Evolutionary conservation across 2,329 filamentous ascomycete genomes (phyloP).

Genomic region (Verticillium longisporum): DNA sequence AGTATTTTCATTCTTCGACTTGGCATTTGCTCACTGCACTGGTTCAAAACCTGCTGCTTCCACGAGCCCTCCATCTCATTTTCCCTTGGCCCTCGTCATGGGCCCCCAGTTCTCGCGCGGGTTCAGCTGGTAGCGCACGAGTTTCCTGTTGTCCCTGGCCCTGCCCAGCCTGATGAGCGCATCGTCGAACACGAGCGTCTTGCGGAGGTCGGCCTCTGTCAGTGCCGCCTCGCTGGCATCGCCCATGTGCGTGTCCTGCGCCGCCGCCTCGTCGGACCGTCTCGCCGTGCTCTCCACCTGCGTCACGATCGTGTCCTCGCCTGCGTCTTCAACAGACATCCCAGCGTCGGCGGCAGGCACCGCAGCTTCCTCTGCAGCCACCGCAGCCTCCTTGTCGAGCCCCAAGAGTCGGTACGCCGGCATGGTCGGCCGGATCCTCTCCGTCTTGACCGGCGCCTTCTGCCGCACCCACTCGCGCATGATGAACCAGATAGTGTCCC

Average conservation of each 20-base stretch:
- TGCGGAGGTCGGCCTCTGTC: conserved; percentile 37
- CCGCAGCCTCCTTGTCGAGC: conserved; percentile 25
- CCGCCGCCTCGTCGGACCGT: conserved; percentile 19
- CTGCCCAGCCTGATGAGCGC: conserved; percentile 66
- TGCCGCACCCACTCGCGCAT: conserved; percentile 89
- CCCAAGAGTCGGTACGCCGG: conserved; percentile 66
- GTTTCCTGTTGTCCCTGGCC: conserved; percentile 57
- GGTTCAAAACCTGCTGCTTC: no score
- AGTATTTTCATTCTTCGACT: no score
- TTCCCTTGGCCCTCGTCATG: conserved; percentile 52
- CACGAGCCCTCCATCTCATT: conserved; percentile 38
- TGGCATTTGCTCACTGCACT: no score
- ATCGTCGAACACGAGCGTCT: conserved; percentile 69
- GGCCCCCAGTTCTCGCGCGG: conserved; percentile 93
- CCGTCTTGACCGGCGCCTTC: conserved; percentile 68
- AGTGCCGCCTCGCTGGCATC: conserved; percentile 12
- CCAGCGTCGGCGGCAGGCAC: not conserved
- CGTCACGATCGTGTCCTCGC: conserved; percentile 11
- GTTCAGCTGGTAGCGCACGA: conserved; percentile 85
- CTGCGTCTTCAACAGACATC: conserved; percentile 3
- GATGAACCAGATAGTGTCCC: conserved; percentile 83
- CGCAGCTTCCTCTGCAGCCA: conserved; percentile 9
- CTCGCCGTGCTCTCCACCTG: conserved; percentile 6
- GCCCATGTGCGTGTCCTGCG: conserved; percentile 12
- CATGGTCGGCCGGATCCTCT: conserved; percentile 61